phyloP scores from a whole-genome alignment of 2,329 filamentous ascomycete species.

The Penicillium sp. region DNA sequence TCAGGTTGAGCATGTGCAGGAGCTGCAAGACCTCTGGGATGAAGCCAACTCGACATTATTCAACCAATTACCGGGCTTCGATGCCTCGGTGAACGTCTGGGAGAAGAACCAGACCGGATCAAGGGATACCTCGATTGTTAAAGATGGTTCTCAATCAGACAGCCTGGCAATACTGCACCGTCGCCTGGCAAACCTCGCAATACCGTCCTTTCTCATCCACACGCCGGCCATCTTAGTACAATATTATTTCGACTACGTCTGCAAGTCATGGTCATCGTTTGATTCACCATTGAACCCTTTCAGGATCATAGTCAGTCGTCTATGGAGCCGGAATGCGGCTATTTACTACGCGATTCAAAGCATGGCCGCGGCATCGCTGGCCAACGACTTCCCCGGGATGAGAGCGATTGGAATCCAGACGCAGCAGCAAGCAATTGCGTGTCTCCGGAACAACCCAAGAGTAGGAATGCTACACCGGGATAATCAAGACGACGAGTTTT shows the following conservation, averaged over 20 bases:
- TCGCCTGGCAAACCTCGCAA: slow-evolving; percentile 15
- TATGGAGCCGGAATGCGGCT: slow-evolving; percentile 24
- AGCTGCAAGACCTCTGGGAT: slow-evolving; percentile 12
- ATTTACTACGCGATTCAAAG: slow-evolving; percentile 27
- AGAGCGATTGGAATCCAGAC: slow-evolving; percentile 22
- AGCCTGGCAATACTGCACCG: slow-evolving; percentile 19
- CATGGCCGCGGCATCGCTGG: slow-evolving; percentile 25
- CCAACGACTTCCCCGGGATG: slow-evolving; percentile 24
- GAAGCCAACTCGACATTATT: slow-evolving; percentile 13
- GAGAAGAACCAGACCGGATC: slow-evolving; percentile 1
- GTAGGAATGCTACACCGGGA: slow-evolving; percentile 13
- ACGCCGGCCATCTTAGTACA: slow-evolving; percentile 23
- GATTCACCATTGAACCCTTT: slow-evolving; percentile 25
- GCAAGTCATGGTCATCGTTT: slow-evolving; percentile 25
- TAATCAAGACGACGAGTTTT: slow-evolving; percentile 22
- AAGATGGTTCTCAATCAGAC: slow-evolving; percentile 6
- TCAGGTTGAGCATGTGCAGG: slow-evolving; percentile 1
- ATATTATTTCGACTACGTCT: slow-evolving; percentile 24
- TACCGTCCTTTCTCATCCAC: slow-evolving; percentile 23
- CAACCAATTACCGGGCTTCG: slow-evolving; percentile 17
- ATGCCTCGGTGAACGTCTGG: slow-evolving; percentile 7
- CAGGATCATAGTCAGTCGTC: slow-evolving; percentile 18
- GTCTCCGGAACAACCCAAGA: slow-evolving; percentile 18
- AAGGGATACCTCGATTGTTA: slow-evolving; percentile 1
- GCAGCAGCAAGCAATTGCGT: slow-evolving; percentile 24